These are phyloP conservation scores for Candolleomyces aberdarensis DNA, from an alignment of 768 basidiomycete species.

Conservation along the genomic window DNA sequence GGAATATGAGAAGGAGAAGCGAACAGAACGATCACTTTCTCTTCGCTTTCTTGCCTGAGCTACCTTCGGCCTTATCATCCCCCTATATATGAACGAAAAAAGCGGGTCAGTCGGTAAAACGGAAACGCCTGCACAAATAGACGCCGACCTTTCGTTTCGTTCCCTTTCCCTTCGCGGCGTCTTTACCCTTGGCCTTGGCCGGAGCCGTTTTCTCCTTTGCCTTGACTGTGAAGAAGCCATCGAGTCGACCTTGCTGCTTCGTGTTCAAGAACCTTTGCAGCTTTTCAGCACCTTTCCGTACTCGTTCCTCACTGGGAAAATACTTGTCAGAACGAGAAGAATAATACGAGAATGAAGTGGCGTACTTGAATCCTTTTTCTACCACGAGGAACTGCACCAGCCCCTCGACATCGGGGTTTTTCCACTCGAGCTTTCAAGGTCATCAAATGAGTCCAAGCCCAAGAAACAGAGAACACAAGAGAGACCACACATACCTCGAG, in stretches of 20 bases:
- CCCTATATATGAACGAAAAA: conserved; percentile 22
- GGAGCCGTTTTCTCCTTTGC: conserved; percentile 44
- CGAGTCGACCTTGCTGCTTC: conserved; percentile 95
- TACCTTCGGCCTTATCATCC: conserved; percentile 37
- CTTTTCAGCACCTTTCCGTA: conserved; percentile 93
- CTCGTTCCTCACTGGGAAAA: conserved; percentile 84
- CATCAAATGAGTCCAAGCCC: neutral
- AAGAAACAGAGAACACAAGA: neutral
- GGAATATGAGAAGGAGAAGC: neutral
- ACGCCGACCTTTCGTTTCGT: conserved; percentile 53
- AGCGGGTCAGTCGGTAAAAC: neutral
- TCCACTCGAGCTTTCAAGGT: conserved; percentile 82
- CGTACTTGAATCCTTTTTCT: conserved; percentile 97
- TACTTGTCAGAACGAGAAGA: conserved; percentile 6
- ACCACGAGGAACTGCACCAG: conserved; percentile 89
- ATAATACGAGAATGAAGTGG: conserved; percentile 10
- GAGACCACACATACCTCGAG: conserved; percentile 75
- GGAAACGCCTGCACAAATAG: neutral
- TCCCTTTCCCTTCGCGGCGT: conserved; percentile 29
- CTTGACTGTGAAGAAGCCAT: conserved; percentile 89
- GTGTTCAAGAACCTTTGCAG: conserved; percentile 79
- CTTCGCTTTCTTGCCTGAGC: conserved; percentile 38
- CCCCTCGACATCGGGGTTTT: conserved; percentile 87
- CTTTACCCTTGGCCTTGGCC: conserved; percentile 19
- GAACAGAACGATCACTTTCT: conserved; percentile 29